Evolutionary conservation across 2,329 filamentous ascomycete species (phyloP), one percentile per base, ranked within the genome.

Genomic region (Fusarium redolens): DNA sequence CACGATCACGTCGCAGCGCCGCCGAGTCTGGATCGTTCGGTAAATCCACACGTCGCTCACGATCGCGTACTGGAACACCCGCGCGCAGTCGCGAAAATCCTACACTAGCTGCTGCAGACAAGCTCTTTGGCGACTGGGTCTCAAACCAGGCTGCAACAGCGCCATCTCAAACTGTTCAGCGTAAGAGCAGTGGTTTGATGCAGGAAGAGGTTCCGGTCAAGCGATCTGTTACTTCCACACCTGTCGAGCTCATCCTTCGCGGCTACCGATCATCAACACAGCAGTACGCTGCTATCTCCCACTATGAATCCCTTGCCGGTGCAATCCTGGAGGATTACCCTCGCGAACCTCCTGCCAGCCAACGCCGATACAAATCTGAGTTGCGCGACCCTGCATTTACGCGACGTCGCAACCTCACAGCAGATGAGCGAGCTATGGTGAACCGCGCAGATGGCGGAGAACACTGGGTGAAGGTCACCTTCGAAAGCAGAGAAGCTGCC

Each of bases 261-360:
- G 96, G 96, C 35, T 98, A 95, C 82, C 85, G 86, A 61, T 88
- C 87, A 20, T 80, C 85, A 3, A 81, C 90, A 81, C 84, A 91
- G 82, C 87, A 94, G 85, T 98, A 96, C 88, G 94, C 95, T 33
- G 95, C 95, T 38, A 92, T 98, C 76, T 91, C 93, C 75, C 93
- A 94, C 83, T 98, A 93, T 83, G 96, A 98, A 84, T 89, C 92
- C 68, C 91, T 97, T 45, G 96, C 93, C 11, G 95, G 95, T 31
- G 85, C 90, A 71, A 94, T 98, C 79, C 95, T 95, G 82, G 96
- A 98, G 83, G 95, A 98, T 83, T 98, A 98, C 82, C 91, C 95
- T 13, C 91, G 96, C 70, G 91, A 93, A 72, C 92, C 96, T n/a
- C 93, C 93, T 5, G 86, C 90, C 62, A 88, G 91, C 70, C 89